A percentile compares a stretch with the other conserved stretches of the same genome.
Evolutionary conservation across 192 early-diverging fungal species (phyloP).

Genomic region (Umbelopsis ramanniana): DNA sequence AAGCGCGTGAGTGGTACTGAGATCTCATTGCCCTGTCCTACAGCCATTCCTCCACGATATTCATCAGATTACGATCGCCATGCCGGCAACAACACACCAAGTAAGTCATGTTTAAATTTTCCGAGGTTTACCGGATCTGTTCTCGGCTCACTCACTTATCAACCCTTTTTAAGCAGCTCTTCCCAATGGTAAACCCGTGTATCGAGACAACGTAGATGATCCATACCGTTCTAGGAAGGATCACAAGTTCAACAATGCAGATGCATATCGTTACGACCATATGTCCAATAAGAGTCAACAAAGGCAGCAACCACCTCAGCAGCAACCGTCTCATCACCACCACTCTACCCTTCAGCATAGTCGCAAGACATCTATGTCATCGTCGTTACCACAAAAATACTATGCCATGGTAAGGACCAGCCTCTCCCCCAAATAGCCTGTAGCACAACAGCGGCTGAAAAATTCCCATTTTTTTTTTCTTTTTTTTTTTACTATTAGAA

Average conservation of each 20-base stretch:
- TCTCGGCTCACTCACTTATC: not conserved
- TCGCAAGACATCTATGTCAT: slow-evolving; percentile 1
- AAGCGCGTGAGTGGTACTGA: too few species aligned
- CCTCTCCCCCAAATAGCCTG: too few species aligned
- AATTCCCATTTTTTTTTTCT: too few species aligned
- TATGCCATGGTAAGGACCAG: slow-evolving; percentile 3
- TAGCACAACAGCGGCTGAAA: not conserved
- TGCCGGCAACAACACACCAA: not conserved
- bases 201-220: not conserved
- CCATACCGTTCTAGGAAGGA: slow-evolving; percentile 22
- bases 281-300: slow-evolving; percentile 23
- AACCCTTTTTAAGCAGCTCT: not conserved
- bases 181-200: not conserved
- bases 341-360: not conserved
- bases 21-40: not conserved
- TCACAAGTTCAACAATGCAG: slow-evolving; percentile 1
- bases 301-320: not conserved
- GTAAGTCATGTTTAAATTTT: too few species aligned
- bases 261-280: slow-evolving; percentile 21
- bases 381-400: not conserved
- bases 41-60: not conserved
- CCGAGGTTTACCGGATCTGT: too few species aligned
- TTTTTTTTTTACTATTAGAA: not conserved
- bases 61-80: not conserved
- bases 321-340: not conserved